Percentiles rank a stretch among this genome's conserved stretches.
These are phyloP conservation scores for Hypomyces perniciosus DNA, from an alignment of 2,329 filamentous ascomycete genomes.

Conservation along the genomic window DNA sequence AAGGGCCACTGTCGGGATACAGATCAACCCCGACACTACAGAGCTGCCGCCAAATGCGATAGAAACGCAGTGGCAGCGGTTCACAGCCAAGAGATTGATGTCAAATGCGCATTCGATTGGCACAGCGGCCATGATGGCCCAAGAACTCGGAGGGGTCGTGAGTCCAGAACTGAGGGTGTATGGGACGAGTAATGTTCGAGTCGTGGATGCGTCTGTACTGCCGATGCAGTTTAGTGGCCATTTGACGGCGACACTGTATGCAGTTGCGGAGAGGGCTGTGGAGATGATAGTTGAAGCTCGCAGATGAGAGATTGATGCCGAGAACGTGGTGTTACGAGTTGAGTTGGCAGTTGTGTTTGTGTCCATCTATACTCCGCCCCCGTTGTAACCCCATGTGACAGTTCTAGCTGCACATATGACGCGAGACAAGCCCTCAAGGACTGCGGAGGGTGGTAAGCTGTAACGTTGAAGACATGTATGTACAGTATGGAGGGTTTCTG, in stretches of 20 bases:
- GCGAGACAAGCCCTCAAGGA: too few relatives aligned
- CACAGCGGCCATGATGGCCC: slow-evolving; percentile 43
- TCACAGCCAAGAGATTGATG: slow-evolving; percentile 2
- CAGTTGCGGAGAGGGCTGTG: slow-evolving; percentile 35
- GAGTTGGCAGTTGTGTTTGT: too few relatives aligned
- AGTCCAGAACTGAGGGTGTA: slow-evolving; percentile 37
- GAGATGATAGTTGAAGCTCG: slow-evolving; percentile 25
- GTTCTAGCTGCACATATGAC: too few relatives aligned
- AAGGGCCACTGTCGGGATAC: not conserved
- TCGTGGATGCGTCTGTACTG: slow-evolving; percentile 42
- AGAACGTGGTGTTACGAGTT: slow-evolving; percentile 1
- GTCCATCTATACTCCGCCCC: too few relatives aligned
- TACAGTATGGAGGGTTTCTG: too few relatives aligned
- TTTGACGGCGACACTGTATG: slow-evolving; percentile 24
- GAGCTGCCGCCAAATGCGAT: slow-evolving; percentile 6
- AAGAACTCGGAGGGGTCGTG: slow-evolving; percentile 39
- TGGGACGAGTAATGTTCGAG: slow-evolving; percentile 36
- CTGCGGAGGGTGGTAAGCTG: too few relatives aligned
- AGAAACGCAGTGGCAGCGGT: slow-evolving; percentile 14
- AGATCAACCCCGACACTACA: not conserved
- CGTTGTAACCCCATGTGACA: too few relatives aligned
- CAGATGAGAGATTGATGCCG: not conserved
- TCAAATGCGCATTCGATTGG: slow-evolving; percentile 42
- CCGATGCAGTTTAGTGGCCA: slow-evolving; percentile 37
- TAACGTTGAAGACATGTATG: too few relatives aligned